Evolutionary conservation across 2,329 filamentous ascomycete species (phyloP), one percentile per base, ranked within the genome.

Genomic region (Davidsoniella australis): DNA sequence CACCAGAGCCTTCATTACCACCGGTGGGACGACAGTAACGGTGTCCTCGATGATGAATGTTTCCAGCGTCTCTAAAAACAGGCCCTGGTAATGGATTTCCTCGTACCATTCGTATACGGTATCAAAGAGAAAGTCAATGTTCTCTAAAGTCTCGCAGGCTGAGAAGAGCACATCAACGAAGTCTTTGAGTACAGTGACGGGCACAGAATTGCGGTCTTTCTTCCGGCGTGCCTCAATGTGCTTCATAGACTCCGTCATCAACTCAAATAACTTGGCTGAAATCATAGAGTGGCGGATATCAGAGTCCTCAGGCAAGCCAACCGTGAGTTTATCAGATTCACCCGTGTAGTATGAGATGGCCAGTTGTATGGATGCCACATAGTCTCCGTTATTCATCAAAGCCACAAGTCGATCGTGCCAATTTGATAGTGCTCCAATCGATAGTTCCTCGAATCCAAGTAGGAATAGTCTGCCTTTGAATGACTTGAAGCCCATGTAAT

Each of bases 321-420:
- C 85, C 0, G 91, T 96, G 46, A 96, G 73, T 62, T 91, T 95
- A 62, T 95, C 86, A n/a, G 85, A 78, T 58, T 87, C 80, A 20
- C 91, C 91, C 6, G 78, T 81, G 61, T 94, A 96, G 63, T 96
- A 98, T 0, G 82, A 83, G 1, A 87, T 94, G 8, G 89, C 93
- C 52, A 98, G 71, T 55, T 82, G 76, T 53, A 98, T 94, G 1
- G 91, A 88, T 10, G 79, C 83, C 55, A 98, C 83, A 59, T 94
- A 94, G 63, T 96, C 87, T n/a, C 91, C 91, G 50, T 87, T 78
- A 61, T 96, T 88, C 85, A 98, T 95, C 57, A 96, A 71, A 0
- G 89, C 88, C 56, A 95, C 79, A 16, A 98, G 69, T 39, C 91
- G 75, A 63, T 98, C 91, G 2, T 91, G 89, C 91, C 91, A 98